Base-by-base conservation (phyloP, 2,329 filamentous ascomycete species). In the Alternaria ventricosa region DNA sequence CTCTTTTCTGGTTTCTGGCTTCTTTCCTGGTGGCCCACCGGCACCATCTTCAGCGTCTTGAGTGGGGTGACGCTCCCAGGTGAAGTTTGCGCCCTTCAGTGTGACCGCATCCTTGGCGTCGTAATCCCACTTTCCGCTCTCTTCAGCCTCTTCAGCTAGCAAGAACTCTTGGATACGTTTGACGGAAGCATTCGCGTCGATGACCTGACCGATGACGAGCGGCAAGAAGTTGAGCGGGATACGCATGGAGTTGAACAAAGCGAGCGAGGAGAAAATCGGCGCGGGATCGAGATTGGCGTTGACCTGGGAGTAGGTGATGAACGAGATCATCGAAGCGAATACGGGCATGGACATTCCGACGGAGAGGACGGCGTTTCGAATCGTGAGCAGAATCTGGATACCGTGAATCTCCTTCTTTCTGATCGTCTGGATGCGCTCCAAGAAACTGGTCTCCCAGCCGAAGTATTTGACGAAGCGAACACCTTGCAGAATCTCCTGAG, bases 391-490 rank as follows among this genome's bases (percentile, higher is more conserved):
- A 13, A 93, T 83, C 77, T 97, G 94, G 61, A 98, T 94, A n/a
- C 91, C 88, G 60, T 86, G 83, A 64, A 98, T 94, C 79, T 98
- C 95, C 64, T 86, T 87, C 56, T 85, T 85, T 61, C 95, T 88
- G 65, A 97, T 91, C 23, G 89, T 86, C 54, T 88, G 88, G 15
- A 97, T 85, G 13, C 94, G 89, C 55, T 89, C 85, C 12, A 97
- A 83, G 75, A 98, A 97, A 33, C 92, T 91, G 61, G 87, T 90
- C 78, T 98, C 95, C 95, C 95, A 98, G 8, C 94, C 94, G 76
- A 97, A 98, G 79, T 89, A 97, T 79, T 98, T 98, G 81, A 98
- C 95, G 75, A 98, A 97, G 25, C 94, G 88, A 23, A 97, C 94
- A 0, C 93, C 92, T 70, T 94, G 91, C 13, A 98, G 76, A 55